Evolutionary conservation across 1,284 basidiomycete species (phyloP).

Genomic region (Cutaneotrichosporon curvatum): DNA sequence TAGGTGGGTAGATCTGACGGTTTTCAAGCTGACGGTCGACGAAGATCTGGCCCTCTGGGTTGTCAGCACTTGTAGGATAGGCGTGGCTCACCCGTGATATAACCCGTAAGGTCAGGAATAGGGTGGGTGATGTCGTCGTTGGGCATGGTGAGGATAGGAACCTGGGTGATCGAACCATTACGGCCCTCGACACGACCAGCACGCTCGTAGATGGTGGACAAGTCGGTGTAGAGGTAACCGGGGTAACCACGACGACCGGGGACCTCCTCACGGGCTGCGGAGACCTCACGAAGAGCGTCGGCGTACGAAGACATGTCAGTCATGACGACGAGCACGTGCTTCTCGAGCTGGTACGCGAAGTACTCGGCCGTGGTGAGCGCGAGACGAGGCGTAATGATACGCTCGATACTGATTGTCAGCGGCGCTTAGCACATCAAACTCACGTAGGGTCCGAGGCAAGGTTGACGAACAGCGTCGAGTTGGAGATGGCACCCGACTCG

Average conservation of each 20-base stretch:
- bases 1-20: conserved; percentile 96
- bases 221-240: conserved; percentile 75
- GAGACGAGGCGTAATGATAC: conserved; percentile 97
- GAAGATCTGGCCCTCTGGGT: conserved; percentile 97
- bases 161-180: conserved; percentile 99
- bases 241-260: conserved; percentile 99
- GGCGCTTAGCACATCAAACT: conserved; percentile 12
- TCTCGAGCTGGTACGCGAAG: conserved; percentile 99
- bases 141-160: conserved; percentile 99
- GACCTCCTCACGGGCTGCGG: conserved; percentile 97
- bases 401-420: conserved; percentile 62
- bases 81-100: conserved; percentile 62
- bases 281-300: conserved; percentile 52
- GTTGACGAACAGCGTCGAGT: conserved; percentile 98
- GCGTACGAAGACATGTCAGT: conserved; percentile 73
- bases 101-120: conserved; percentile 98
- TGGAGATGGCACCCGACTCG: conserved; percentile 95
- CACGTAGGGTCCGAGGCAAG: conserved; percentile 95
- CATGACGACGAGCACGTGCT: conserved; percentile 97
- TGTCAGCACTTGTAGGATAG: conserved; percentile 49
- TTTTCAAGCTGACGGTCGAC: conserved; percentile 67
- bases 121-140: conserved; percentile 99
- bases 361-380: conserved; percentile 98
- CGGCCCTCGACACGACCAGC: conserved; percentile 96
- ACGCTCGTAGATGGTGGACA: conserved; percentile 98